Evolutionary conservation across 495 filamentous ascomycete genomes (phyloP), one percentile per base, ranked within the genome.

Genomic region (Hypoxylon lienhwacheense): DNA sequence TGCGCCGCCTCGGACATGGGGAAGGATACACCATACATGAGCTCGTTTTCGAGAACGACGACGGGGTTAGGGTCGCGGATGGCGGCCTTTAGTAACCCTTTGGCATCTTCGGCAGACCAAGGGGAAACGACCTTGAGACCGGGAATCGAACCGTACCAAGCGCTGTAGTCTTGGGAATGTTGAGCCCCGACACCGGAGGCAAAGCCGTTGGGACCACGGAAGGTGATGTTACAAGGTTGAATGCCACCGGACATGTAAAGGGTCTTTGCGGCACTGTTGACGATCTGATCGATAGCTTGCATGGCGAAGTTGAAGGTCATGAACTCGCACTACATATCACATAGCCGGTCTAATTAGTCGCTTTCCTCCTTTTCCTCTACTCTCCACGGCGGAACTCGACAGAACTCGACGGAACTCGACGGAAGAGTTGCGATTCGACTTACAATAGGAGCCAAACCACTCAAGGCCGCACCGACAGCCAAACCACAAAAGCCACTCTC

Each of bases 251-350:
- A 96, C 93, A 98, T 98, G 79, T 98, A 98, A 71, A 97, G 95
- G 15, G 93, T 98, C 79, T 97, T 98, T 59, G 90, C 93, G 46
- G 90, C 93, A 39, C 91, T 96, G 83, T 98, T 98, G 84, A 98
- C 91, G 70, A 98, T 90, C 71, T 98, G 93, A 74, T 98, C 93
- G 73, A 98, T 98, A 59, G 93, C 87, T 79, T 98, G 93, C 93
- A 98, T 98, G 73, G 93, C 93, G 71, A 98, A 98, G 81, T 98
- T 98, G 88, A 96, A 98, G 63, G 93, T 98, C 93, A 98, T 98
- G 83, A 98, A 98, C 76, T 96, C 91, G 81, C 90, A 95, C 90
- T 95, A 68, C 24, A 20, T 5, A 43, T 11, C 6, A 14, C 24
- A 14, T 28, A 17, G 12, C 22, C 5, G 6, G 47, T 64, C 22